Evolutionary conservation across 116 monocot species (phyloP), one percentile per base, ranked within the genome.

Genomic region (Iris pallida): DNA sequence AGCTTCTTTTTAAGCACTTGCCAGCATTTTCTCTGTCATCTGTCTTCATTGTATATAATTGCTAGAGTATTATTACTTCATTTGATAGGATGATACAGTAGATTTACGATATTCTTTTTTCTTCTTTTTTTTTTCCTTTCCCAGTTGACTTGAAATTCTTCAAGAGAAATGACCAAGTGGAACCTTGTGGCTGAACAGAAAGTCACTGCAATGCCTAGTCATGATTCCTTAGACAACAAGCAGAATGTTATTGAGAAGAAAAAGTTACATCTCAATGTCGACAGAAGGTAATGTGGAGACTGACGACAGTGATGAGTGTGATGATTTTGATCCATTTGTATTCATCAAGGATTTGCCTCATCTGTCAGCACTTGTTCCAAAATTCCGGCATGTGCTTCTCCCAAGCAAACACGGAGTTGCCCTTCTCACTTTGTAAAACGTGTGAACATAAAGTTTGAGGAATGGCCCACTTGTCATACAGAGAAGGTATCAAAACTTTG

Each of bases 401-500:
- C 98, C 98, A 1, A 90, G 62, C 87, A 99, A 71, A 99, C 98
- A 53, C 85, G 98, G 86, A 99, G 98, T 70, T 99, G 98, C 61
- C 98, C 98, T 53, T 73, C 84, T 69, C 30, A 30, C 30, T 30
- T n/a, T n/a, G n/a, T n/a, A n/a, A n/a, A n/a, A n/a, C n/a, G n/a
- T n/a, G n/a, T n/a, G n/a, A n/a, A n/a, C n/a, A n/a, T n/a, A n/a
- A n/a, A n/a, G n/a, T n/a, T n/a, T n/a, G n/a, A n/a, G n/a, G n/a
- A n/a, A n/a, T n/a, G n/a, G n/a, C n/a, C n/a, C n/a, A n/a, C n/a
- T n/a, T n/a, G n/a, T n/a, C n/a, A n/a, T n/a, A n/a, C n/a, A n/a
- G n/a, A n/a, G n/a, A n/a, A n/a, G n/a, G n/a, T n/a, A n/a, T n/a
- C n/a, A n/a, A n/a, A n/a, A n/a, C n/a, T n/a, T n/a, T n/a, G n/a